A percentile compares a stretch with the other conserved stretches of the same genome.
These are phyloP conservation scores for Alisma plantagoaquatica DNA, from an alignment of 106 monocot genomes.

Conservation along the genomic window DNA sequence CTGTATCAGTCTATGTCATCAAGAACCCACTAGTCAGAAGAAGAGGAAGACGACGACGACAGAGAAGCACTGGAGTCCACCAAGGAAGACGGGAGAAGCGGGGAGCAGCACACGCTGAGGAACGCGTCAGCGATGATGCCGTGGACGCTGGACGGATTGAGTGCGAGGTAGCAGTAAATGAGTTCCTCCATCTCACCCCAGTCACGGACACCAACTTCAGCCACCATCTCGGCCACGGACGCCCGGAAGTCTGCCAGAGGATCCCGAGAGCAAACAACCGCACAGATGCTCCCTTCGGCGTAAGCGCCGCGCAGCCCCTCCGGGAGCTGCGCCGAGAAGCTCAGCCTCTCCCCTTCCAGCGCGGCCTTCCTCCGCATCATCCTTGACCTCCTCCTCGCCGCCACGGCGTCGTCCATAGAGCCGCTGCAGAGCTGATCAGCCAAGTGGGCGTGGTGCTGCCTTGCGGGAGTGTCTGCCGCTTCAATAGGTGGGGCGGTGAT, in stretches of 20 bases:
- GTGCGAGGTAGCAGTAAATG: conserved; percentile 25
- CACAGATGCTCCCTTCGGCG: conserved; percentile 12
- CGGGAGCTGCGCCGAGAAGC: conserved; percentile 24
- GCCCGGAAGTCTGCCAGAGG: conserved; percentile 17
- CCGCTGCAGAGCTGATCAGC: no score
- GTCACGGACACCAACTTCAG: conserved; percentile 10
- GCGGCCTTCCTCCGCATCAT: neutral
- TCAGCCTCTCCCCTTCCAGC: conserved; percentile 3
- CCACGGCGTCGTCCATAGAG: no score
- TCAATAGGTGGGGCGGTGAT: no score
- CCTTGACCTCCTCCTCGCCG: neutral
- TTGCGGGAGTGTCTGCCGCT: no score
- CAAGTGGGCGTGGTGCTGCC: no score
- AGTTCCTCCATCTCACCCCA: conserved; percentile 36
- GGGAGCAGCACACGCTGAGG: conserved; percentile 15
- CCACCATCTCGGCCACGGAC: conserved; percentile 22
- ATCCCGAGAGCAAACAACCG: conserved; percentile 15
- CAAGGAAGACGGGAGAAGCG: no score
- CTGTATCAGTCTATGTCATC: no score
- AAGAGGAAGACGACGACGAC: no score
- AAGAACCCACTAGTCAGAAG: no score
- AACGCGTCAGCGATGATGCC: conserved; percentile 23
- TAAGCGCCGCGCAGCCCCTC: conserved; percentile 8
- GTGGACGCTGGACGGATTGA: conserved; percentile 15
- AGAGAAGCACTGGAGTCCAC: no score